Evolutionary conservation across 192 early-diverging fungal genomes (phyloP).

Genomic region (Gryganskiella cystojenkinii): DNA sequence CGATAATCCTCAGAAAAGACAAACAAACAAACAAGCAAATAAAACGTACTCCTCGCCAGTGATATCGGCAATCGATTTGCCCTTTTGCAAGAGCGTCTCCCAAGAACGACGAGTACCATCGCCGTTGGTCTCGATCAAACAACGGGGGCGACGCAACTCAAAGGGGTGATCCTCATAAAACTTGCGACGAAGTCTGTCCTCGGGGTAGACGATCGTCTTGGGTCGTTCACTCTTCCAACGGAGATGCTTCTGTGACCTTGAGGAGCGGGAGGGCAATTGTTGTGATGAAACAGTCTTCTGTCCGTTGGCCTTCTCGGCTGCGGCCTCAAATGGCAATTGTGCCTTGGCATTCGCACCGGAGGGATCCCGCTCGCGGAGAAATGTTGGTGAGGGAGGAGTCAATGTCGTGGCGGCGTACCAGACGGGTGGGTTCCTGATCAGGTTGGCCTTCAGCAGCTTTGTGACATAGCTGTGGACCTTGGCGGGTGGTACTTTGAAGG

Average conservation of each 20-base stretch:
- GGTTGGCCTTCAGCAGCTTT: constrained; percentile 60
- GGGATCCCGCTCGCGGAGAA: constrained; percentile 60
- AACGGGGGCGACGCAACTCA: constrained; percentile 79
- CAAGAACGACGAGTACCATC: constrained; percentile 63
- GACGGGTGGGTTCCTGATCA: constrained; percentile 62
- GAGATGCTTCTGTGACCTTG: constrained; percentile 66
- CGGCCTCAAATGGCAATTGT: constrained; percentile 12
- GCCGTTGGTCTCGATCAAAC: constrained; percentile 74
- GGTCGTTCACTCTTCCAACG: constrained; percentile 70
- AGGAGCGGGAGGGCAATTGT: constrained; percentile 15
- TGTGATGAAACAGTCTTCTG: constrained; percentile 11
- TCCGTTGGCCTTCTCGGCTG: constrained; percentile 3
- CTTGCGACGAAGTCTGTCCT: constrained; percentile 84
- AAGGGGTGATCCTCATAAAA: constrained; percentile 97
- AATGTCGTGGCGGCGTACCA: constrained; percentile 62
- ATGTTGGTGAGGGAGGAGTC: constrained; percentile 64
- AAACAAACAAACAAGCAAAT: constrained; percentile 8
- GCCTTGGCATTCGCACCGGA: constrained; percentile 15
- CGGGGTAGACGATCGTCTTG: constrained; percentile 84
- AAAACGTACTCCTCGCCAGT: constrained; percentile 86
- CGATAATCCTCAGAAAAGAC: not conserved
- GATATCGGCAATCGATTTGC: constrained; percentile 62
- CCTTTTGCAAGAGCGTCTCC: constrained; percentile 62
- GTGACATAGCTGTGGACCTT: constrained; percentile 63
- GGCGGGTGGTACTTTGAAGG: constrained; percentile 53